Evolutionary conservation across 2,329 filamentous ascomycete genomes (phyloP).

Genomic region (Calycina herbarum): DNA sequence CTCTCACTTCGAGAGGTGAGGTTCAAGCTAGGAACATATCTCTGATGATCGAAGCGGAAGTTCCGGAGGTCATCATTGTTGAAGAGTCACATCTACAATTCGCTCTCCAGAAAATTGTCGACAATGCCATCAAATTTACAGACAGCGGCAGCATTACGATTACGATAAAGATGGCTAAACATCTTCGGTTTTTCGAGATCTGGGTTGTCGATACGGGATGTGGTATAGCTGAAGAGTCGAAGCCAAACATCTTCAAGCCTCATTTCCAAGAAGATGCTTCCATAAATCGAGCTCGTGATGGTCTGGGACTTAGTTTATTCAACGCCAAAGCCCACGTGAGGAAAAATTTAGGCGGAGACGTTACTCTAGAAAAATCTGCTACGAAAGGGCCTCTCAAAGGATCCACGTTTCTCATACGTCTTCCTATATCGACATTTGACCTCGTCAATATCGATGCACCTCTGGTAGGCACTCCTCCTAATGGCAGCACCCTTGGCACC

Average conservation of each 20-base stretch:
- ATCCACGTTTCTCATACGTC: constrained; percentile 67
- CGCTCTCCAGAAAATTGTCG: constrained; percentile 44
- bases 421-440: constrained; percentile 47
- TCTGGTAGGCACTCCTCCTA: constrained; percentile 27
- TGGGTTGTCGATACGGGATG: constrained; percentile 65
- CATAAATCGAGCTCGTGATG: constrained; percentile 65
- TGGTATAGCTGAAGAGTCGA: constrained; percentile 66
- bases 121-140: constrained; percentile 72
- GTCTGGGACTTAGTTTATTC: constrained; percentile 66
- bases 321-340: constrained; percentile 72
- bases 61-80: constrained; percentile 52
- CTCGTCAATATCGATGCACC: constrained; percentile 22
- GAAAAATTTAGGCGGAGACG: constrained; percentile 64
- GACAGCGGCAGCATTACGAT: constrained; percentile 63
- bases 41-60: constrained; percentile 39
- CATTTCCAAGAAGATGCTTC: constrained; percentile 70
- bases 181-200: constrained; percentile 56
- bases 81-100: constrained; percentile 51
- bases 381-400: constrained; percentile 61
- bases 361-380: constrained; percentile 62
- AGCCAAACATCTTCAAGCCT: constrained; percentile 67
- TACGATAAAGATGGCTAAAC: constrained; percentile 53
- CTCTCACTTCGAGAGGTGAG: constrained; percentile 31
- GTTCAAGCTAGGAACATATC: constrained; percentile 41
- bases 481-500: constrained; percentile 14